These are phyloP conservation scores for Isabelozyma gotoi DNA, from an alignment of 805 yeast species.

Conservation along the genomic window DNA sequence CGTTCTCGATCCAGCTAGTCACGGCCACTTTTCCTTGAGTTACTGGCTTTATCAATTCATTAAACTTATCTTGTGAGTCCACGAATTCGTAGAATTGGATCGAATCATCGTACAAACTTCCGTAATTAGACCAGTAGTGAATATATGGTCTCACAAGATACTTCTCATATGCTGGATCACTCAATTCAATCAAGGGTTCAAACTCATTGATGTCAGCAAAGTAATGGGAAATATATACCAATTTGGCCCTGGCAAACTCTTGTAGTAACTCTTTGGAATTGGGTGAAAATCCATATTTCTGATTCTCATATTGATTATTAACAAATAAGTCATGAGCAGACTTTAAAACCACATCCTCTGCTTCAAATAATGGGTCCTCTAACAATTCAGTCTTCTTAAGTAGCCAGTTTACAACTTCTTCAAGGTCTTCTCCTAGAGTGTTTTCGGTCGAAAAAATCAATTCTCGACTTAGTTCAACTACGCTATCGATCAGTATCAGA, in stretches of 20 bases:
- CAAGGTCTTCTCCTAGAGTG: conserved; percentile 4
- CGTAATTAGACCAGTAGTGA: conserved; percentile 29
- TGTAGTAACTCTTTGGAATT: background rate
- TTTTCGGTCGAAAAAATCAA: background rate
- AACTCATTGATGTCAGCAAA: conserved; percentile 15
- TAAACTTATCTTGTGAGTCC: conserved; percentile 15
- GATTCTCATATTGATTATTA: background rate
- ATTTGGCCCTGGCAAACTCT: conserved; percentile 16
- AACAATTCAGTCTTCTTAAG: background rate
- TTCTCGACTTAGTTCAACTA: background rate
- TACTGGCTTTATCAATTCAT: conserved; percentile 23
- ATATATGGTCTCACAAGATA: conserved; percentile 19
- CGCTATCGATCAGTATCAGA: conserved; percentile 1
- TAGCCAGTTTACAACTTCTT: conserved; percentile 4
- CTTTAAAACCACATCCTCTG: background rate
- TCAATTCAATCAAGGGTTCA: conserved; percentile 10
- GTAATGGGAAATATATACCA: conserved; percentile 17
- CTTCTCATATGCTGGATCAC: background rate
- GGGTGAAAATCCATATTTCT: conserved; percentile 14
- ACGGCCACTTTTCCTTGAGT: conserved; percentile 12
- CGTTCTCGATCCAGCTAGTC: conserved; percentile 24
- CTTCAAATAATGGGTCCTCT: background rate
- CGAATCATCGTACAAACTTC: conserved; percentile 5
- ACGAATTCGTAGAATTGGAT: conserved; percentile 14
- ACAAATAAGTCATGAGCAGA: conserved; percentile 1